Evolutionary conservation across 1,284 basidiomycete genomes (phyloP).

Genomic region (Veloporphyrellus conicus): DNA sequence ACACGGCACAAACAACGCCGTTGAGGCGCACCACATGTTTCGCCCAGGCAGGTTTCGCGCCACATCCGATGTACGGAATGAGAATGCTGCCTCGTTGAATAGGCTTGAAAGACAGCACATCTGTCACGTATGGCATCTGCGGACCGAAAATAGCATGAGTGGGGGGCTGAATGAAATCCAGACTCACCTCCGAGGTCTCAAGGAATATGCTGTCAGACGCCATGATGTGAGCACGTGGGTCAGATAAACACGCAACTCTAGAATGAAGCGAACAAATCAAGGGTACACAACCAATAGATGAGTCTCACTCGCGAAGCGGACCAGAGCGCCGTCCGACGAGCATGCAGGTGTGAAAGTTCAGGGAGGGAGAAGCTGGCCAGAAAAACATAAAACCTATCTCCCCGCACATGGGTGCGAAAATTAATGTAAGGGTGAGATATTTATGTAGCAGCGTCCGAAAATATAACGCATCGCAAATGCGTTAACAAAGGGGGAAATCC

Average conservation of each 20-base stretch:
- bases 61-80: slow-evolving; percentile 15
- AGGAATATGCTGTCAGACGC: background rate
- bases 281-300: background rate
- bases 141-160: slow-evolving; percentile 1
- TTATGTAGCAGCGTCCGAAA: background rate
- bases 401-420: slow-evolving; percentile 14
- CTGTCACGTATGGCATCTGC: background rate
- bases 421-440: slow-evolving; percentile 18
- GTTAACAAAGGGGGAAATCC: slow-evolving; percentile 10
- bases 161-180: background rate
- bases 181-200: background rate
- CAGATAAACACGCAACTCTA: background rate
- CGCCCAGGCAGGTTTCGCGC: slow-evolving; percentile 9
- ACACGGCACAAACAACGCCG: slow-evolving; percentile 6
- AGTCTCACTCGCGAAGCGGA: background rate
- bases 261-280: background rate
- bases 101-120: background rate
- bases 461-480: background rate
- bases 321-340: background rate
- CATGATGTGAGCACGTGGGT: background rate
- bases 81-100: background rate
- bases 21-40: slow-evolving; percentile 1
- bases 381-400: slow-evolving; percentile 10
- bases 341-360: slow-evolving; percentile 5
- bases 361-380: slow-evolving; percentile 2